Base-by-base conservation (phyloP, 208 protist genomes). In the Wallacemonas rigidus region DNA sequence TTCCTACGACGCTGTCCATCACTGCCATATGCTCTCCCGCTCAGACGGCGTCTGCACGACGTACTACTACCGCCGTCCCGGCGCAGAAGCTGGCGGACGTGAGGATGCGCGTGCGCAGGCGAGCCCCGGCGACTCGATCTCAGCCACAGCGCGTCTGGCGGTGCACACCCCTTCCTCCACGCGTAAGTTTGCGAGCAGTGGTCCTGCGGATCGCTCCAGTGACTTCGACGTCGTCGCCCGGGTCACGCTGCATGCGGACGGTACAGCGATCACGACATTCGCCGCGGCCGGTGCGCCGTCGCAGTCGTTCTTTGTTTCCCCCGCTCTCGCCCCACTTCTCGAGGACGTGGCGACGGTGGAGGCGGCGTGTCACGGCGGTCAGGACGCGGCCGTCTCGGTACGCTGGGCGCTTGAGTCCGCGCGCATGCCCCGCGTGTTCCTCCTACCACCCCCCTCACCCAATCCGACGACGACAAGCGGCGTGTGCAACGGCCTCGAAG, bases 321-420 rank as follows among this genome's bases (percentile, higher is more conserved):
- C 77, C 1, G 47, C 68, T 6, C 39, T 90, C 15, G 57, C 43
- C 4, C 70, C 79, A 5, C 67, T 90, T n/a, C 62, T 90, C 2
- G 67, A 75, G 38, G 72, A 85, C 15, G 56, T 69, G n/a, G 45
- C 39, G 3, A 65, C 71, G 5, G 79, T 77, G n/a, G 51, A 39
- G 35, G 56, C 17, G 9, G 58, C 67, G 38, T 88, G 82, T 57
- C 36, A 55, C 35, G 74, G 67, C 12, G 67, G 63, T 3, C 38
- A 14, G 6, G 15, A 5, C 8, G 11, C n/a, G 3, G 3, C 43
- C n/a, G 38, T 36, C 36, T 36, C 76, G n/a, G 79, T 89, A 43
- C 83, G 74, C 60, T 96, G 82, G 69, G 88, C 82, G 57, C 68
- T 96, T 14, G 91, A 96, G 65, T 86, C 82, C 0, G 69, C 86